Percentiles rank a stretch among this genome's conserved stretches.
Conservation (phyloP, 148 eudicot species). For the Nepenthes mirabilis region DNA sequence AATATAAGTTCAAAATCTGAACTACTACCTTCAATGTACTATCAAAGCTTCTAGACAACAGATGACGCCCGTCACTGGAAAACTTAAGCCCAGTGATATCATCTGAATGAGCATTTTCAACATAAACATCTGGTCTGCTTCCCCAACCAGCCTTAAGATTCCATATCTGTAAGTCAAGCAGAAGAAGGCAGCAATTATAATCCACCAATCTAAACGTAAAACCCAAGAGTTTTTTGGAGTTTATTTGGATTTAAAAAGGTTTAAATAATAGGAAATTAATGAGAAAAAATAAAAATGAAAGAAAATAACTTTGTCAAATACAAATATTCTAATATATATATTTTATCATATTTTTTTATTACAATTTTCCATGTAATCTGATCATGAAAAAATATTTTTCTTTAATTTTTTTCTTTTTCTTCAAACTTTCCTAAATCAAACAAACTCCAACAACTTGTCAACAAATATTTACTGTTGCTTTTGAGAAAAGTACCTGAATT, state of each 20-base stretch:
- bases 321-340: no score
- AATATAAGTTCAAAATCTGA: not conserved
- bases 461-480: not conserved
- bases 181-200: not conserved
- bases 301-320: no score
- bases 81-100: constrained; percentile 85
- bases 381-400: no score
- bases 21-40: constrained; percentile 62
- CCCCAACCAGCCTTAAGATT: constrained; percentile 93
- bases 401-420: no score
- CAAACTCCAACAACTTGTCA: not conserved
- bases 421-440: no score
- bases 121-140: constrained; percentile 80
- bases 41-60: constrained; percentile 88
- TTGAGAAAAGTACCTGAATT: constrained; percentile 50
- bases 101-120: constrained; percentile 66
- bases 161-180: constrained; percentile 58
- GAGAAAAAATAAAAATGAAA: no score
- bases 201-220: not conserved
- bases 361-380: no score
- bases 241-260: no score
- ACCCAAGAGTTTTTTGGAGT: no score
- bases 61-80: constrained; percentile 69
- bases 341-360: no score
- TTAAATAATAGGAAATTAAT: no score